Conservation (phyloP, 352 stramenopile genomes). For the Globisporangium splendens region DNA sequence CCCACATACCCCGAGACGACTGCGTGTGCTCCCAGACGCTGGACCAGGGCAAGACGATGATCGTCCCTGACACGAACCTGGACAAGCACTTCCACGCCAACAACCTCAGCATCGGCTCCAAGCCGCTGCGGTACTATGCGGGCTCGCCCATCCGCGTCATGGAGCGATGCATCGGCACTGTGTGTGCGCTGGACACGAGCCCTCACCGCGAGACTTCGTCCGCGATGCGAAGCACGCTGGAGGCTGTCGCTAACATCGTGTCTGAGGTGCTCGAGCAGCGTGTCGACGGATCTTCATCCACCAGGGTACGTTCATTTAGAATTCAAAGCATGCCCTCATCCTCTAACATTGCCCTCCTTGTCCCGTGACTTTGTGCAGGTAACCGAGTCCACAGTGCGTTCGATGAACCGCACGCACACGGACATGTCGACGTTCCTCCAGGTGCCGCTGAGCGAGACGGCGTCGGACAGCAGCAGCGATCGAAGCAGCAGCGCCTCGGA, state of each 20-base stretch:
- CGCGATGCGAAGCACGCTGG: constrained; percentile 65
- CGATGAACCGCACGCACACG: constrained; percentile 7
- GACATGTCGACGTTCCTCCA: constrained; percentile 1
- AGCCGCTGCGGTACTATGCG: constrained; percentile 62
- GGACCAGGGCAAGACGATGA: constrained; percentile 42
- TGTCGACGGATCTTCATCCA: constrained; percentile 19
- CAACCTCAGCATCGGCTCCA: constrained; percentile 33
- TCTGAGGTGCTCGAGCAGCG: constrained; percentile 79
- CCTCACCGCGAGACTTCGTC: constrained; percentile 45
- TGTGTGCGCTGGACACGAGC: constrained; percentile 57
- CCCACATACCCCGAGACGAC: constrained; percentile 51
- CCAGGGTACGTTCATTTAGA: constrained; percentile 5
- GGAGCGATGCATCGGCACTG: constrained; percentile 58
- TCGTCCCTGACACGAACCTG: constrained; percentile 57
- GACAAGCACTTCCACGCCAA: constrained; percentile 72
- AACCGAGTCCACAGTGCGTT: constrained; percentile 11
- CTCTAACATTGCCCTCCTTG: neutral
- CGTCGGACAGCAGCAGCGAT: constrained; percentile 17
- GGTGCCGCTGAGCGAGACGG: constrained; percentile 4
- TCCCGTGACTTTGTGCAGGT: constrained; percentile 5
- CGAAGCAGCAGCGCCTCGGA: constrained; percentile 12
- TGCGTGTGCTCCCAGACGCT: constrained; percentile 50
- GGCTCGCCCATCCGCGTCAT: constrained; percentile 53
- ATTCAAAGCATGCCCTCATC: constrained; percentile 3
- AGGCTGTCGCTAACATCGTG: constrained; percentile 77